Conservation (phyloP, 257 asterid species). For the Solanum habrochaites region DNA sequence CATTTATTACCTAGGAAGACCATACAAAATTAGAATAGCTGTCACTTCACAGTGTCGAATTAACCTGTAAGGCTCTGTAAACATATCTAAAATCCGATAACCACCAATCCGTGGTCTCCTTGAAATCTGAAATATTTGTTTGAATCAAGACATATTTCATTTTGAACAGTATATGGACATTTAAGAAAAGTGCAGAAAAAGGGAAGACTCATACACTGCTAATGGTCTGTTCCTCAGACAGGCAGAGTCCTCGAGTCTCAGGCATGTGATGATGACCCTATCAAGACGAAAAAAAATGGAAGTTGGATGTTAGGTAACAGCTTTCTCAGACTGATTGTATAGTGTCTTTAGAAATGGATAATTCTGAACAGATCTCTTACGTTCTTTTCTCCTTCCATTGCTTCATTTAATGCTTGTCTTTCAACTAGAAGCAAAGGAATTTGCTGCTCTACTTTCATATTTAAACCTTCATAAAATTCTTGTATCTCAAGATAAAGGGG, state of each 20-base stretch:
- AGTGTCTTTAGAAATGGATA: neutral
- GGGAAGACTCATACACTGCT: conserved; percentile 49
- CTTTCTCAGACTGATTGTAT: neutral
- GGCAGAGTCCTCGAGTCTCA: conserved; percentile 93
- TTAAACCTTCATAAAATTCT: conserved; percentile 87
- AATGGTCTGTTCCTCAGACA: conserved; percentile 89
- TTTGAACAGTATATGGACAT: neutral
- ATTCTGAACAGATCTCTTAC: conserved; percentile 24
- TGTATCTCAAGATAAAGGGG: conserved; percentile 92
- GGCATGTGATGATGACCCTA: conserved; percentile 92
- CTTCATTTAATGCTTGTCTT: conserved; percentile 92
- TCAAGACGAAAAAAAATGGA: neutral
- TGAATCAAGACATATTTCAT: neutral
- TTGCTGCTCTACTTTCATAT: conserved; percentile 97
- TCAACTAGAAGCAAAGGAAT: conserved; percentile 92
- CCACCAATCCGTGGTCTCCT: conserved; percentile 89
- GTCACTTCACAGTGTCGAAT: conserved; percentile 86
- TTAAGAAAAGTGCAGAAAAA: neutral
- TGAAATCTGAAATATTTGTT: conserved; percentile 40
- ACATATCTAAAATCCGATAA: conserved; percentile 71
- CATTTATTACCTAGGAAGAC: conserved; percentile 79
- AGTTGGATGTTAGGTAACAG: neutral
- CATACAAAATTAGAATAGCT: conserved; percentile 85
- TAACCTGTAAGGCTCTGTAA: conserved; percentile 82
- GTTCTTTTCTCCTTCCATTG: conserved; percentile 92